Evolutionary conservation across 345 rosid species (phyloP), one percentile per base, ranked within the genome.

Genomic region (Populus pruinosa): DNA sequence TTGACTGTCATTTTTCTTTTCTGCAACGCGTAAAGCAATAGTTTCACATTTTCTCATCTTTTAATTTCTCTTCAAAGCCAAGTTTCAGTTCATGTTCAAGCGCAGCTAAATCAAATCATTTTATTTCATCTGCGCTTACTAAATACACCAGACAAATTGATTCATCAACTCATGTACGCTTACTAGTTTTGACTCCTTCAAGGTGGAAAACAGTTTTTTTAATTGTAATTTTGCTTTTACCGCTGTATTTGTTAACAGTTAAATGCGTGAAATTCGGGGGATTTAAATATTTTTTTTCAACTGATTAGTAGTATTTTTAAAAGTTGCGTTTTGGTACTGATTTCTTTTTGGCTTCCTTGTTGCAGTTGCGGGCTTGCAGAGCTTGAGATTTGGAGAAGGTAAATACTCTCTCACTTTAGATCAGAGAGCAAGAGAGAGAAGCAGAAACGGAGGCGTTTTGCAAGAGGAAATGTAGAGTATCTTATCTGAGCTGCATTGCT

Each of bases 1-100:
- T 77, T 25, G 31, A 11, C 66, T 64, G 25, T 29, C 74, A 79
- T 74, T 85, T 68, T 76, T 81, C 23, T 41, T 67, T 76, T 49
- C 70, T 16, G 11, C 67, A 33, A 79, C 87, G 83, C 82, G 81
- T 81, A 78, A 79, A 81, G 84, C 53, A 12, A 77, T 80, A 77
- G 68, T 23, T 72, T 21, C 81, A 36, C 6, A 31, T 49, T 75
- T 63, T 77, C 66, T 67, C 66, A 4, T 33, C 36, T 33, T 77
- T 72, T 41, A 10, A 41, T 41, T 41, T 41, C 59, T 64, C 80
- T 64, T 72, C 76, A 17, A 72, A 66, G 67, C 67, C 36, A 71
- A 50, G 71, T 65, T 76, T 13, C 73, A 44, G 29, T 61, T 25
- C 39, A 76, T 50, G 72, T 38, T 27, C 38, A 59, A 59, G 29